Evolutionary conservation across 768 basidiomycete species (phyloP), one percentile per base, ranked within the genome.

Genomic region (Tulasnella calospora): DNA sequence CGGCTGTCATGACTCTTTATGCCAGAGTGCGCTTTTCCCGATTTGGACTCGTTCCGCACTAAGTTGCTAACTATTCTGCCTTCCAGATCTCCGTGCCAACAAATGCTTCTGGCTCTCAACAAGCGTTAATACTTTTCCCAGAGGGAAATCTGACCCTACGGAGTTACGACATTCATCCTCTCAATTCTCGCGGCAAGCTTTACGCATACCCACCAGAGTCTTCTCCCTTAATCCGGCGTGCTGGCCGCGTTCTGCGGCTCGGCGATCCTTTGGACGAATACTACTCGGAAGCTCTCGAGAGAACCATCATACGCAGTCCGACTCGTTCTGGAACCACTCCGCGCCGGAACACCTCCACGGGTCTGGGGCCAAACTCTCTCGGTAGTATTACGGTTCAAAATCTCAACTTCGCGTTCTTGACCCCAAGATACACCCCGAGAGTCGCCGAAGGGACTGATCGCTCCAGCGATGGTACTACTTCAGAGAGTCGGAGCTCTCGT

Each of bases 341-440:
- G 19, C n/a, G 30, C 38, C 36, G 71, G 33, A 72, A 72, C 36
- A 46, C 23, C 21, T 10, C 10, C 30, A 40, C 38, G 7, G 38
- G 4, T 19, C 71, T 40, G 8, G 23, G 7, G 2, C 36, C 71
- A 10, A 46, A 40, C n/a, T 40, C 44, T n/a, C 21, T 75, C 12
- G 77, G 77, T 10, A 69, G 70, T 12, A 71, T 78, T 46, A 41
- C 70, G 13, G 77, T 78, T 41, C 77, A 69, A 38, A 71, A 78
- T 27, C 70, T 73, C 21, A 72, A 44, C 23, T 35, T 71, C 69
- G 36, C 69, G 35, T 46, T 78, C 61, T 17, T 47, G 40, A 71
- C 69, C 27, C 77, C 71, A 44, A 71, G 44, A 46, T 73, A 71
- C 44, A 44, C 19, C 33, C 33, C 47, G 33, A 55, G 73, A 35